Base-by-base conservation (phyloP, 1,284 basidiomycete genomes). In the Sporisorium scitamineum region DNA sequence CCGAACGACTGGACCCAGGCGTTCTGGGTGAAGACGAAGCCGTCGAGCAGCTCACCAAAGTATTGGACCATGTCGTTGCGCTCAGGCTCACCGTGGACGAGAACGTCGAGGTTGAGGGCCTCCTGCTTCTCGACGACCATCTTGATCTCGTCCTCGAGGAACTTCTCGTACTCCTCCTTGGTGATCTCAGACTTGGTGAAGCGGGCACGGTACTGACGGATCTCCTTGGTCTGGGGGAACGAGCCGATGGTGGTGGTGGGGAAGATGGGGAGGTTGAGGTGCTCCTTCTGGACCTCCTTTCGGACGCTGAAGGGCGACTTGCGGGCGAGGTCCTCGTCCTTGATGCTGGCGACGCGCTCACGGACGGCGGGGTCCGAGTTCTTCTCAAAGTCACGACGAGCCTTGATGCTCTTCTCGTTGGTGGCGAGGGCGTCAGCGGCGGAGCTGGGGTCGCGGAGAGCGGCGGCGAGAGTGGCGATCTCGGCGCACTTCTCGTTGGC, bases 11-110 rank as follows among this genome's bases (percentile, higher is more conserved):
- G 97, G 42, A 99, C 97, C 97, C 97, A 99, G 66, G 91, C 97
- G 84, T 97, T 95, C 88, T 98, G 94, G 70, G 95, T 97, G 88
- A 97, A 97, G 87, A 93, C 94, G 86, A 99, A 98, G 81, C 97
- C 97, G 74, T 91, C 89, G 81, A 99, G 90, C 85, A 92, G 93
- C 88, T 99, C 97, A 85, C 97, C 97, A 84, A 99, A 99, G 92
- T 99, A 99, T 88, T 97, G 94, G 70, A 97, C 86, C 95, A 97
- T 97, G 90, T 98, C 95, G 88, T 97, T 97, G 85, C 95, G 92
- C 89, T 98, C 95, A 64, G 97, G 93, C 88, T 99, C 97, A 85
- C 97, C 97, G 88, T 99, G 97, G 79, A 99, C 97, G 83, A 99
- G 90, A 73, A 99, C 91, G 88, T 99, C 97, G 79, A 99, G 91